Conservation (phyloP, 805 yeast genomes). For the Suhomyces sp. region DNA sequence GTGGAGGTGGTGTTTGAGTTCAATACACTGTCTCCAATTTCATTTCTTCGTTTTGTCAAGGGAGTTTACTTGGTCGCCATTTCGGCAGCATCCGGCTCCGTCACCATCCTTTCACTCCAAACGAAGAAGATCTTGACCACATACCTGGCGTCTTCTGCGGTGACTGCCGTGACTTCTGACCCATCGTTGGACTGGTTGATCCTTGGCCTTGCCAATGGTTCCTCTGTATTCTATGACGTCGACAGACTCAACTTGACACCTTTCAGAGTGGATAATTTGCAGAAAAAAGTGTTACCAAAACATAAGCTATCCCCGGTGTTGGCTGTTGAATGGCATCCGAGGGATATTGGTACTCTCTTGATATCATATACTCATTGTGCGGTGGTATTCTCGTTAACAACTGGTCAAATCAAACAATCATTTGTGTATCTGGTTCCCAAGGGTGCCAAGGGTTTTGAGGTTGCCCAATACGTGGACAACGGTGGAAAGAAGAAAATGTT, state of each 20-base stretch:
- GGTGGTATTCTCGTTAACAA: conserved; percentile 64
- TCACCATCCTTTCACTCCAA: conserved; percentile 70
- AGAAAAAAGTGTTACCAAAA: conserved; percentile 55
- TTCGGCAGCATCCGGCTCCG: conserved; percentile 53
- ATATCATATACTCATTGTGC: conserved; percentile 72
- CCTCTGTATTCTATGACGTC: conserved; percentile 69
- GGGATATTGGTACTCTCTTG: conserved; percentile 78
- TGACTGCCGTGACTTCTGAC: conserved; percentile 73
- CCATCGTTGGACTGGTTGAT: conserved; percentile 87
- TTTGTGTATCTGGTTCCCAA: conserved; percentile 64
- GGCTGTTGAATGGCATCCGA: conserved; percentile 77
- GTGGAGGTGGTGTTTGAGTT: conserved; percentile 68
- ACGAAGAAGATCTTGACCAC: conserved; percentile 60
- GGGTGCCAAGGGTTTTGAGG: conserved; percentile 62
- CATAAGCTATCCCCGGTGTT: conserved; percentile 63
- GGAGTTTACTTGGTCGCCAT: conserved; percentile 79
- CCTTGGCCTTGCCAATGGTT: conserved; percentile 78
- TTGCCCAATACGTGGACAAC: conserved; percentile 27
- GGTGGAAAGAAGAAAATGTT: conserved; percentile 44
- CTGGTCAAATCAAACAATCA: conserved; percentile 53
- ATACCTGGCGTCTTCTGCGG: conserved; percentile 60
- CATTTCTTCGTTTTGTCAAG: conserved; percentile 63
- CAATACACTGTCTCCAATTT: conserved; percentile 50
- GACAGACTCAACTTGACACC: conserved; percentile 73
- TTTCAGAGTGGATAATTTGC: conserved; percentile 67